Base-by-base conservation (phyloP, 352 stramenopile genomes). In the Phytopythium kandeliae region DNA sequence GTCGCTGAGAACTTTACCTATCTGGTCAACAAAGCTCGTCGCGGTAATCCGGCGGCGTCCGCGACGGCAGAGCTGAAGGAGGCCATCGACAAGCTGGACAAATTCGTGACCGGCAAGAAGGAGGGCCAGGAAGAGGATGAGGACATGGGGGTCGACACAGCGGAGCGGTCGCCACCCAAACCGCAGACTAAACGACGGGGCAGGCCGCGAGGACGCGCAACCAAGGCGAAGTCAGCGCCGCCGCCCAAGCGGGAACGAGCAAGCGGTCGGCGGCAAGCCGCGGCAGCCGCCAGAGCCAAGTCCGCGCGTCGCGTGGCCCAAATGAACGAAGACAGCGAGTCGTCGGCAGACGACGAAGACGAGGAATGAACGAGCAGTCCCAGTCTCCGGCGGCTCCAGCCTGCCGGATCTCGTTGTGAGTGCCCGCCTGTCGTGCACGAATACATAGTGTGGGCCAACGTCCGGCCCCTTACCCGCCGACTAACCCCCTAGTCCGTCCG, bases 1-100 rank as follows among this genome's bases (percentile, higher is more conserved):
- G 86, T 98, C n/a, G 91, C 89, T 30, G 76, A 87, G 28, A 81
- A 88, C 48, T 98, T 99, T 51, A 78, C 79, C 41, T 68, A 79
- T 4, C 72, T 98, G 30, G 59, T 97, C n/a, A 65, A 55, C 19
- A 80, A 81, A 45, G 42, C 63, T 11, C 69, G 75, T 11, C 75
- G 75, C 7, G 71, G 70, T 6, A 72, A 70, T 33, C 71, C 54
- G 19, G 35, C 62, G 1, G 51, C 65, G 15, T 62, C 56, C 26
- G 60, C 73, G 16, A 81, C 79, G 11, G 45, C 67, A n/a, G 80
- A 92, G 40, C 70, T 88, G 54, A 89, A 89, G 43, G 78, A 89
- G 57, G 67, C 69, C 5, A 69, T 92, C 41, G 81, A 92, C 34
- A 77, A 86, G 28, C 60, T 92, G 17, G 81, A 92, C 24, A 58